Evolutionary conservation across 495 filamentous ascomycete species (phyloP), one percentile per base, ranked within the genome.

Genomic region (Pseudevernia furfuracea): DNA sequence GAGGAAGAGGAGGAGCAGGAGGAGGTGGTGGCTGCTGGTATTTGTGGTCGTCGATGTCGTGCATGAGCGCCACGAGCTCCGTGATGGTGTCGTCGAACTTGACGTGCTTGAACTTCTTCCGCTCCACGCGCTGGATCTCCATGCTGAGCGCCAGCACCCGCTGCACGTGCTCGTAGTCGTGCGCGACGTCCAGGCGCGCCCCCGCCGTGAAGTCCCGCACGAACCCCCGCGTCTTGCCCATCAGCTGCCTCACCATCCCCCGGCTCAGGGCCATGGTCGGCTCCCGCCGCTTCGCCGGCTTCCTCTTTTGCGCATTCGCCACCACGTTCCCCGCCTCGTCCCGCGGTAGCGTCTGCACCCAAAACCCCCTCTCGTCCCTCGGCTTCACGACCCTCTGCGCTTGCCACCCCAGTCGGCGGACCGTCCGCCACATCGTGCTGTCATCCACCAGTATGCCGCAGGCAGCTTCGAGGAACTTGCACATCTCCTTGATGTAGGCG

Each of bases 161-260:
- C 62, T 85, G 74, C 64, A 97, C 88, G 74, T 97, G 93, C 46
- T 79, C 74, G 76, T 85, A 91, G 77, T 95, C 88, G 77, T 97
- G 94, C 9, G 89, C 93, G 28, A 84, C 82, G 75, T 97, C 94
- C 75, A 90, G 89, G 1, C 28, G 53, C 8, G 55, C 48, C 46
- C 84, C 77, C 17, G 52, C 28, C 92, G 96, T 96, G 80, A 88
- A 92, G 15, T 76, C 69, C 65, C 81, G 76, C 34, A 89, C 85
- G 70, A 86, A 88, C 58, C 72, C 68, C 30, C 52, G 63, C 14
- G 67, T 68, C 32, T 55, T 56, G 3, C 46, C 61, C 15, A 71
- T 15, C 12, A 71, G 52, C 17, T 41, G 63, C 56, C 36, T 46
- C 34, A 8, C 36, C 21, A 30, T 41, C 19, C 44, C 32, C 28